Conservation (phyloP, 495 filamentous ascomycete genomes). For the Talaromyces adpressus region DNA sequence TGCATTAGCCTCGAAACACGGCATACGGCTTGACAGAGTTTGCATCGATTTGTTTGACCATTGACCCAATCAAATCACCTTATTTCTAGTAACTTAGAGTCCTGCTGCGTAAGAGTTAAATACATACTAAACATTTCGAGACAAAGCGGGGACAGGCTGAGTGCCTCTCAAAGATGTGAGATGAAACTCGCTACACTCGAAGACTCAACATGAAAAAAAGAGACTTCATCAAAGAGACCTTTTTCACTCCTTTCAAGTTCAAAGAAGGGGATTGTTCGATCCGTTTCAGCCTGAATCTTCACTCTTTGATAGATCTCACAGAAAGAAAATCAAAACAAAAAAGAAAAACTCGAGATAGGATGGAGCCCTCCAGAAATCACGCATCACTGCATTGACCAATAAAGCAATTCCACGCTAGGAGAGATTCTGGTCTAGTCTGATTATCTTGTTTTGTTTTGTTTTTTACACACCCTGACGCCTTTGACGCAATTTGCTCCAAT, state of each 20-base stretch:
- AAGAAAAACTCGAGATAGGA: background rate
- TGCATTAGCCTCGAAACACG: background rate
- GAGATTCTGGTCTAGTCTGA: background rate
- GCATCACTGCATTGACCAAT: conserved; percentile 1
- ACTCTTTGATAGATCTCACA: background rate
- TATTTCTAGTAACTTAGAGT: background rate
- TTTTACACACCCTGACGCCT: background rate
- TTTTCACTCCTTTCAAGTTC: background rate
- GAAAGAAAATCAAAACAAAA: background rate
- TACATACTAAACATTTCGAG: background rate
- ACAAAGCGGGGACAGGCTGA: background rate
- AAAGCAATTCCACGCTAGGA: background rate
- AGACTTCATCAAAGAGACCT: background rate
- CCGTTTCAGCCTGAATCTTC: background rate
- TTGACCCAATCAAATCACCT: background rate
- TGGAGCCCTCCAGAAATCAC: background rate
- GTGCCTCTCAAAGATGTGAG: background rate
- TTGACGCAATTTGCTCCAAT: background rate
- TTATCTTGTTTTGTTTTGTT: background rate
- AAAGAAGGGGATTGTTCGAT: background rate
- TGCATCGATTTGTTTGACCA: background rate
- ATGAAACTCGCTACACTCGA: background rate
- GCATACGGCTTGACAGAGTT: background rate
- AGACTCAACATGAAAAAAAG: background rate
- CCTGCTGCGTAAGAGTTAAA: background rate